A percentile compares a stretch with the other conserved stretches of the same genome.
Conservation (phyloP, 75 land plant species). For the Cryptomeria japonica region DNA sequence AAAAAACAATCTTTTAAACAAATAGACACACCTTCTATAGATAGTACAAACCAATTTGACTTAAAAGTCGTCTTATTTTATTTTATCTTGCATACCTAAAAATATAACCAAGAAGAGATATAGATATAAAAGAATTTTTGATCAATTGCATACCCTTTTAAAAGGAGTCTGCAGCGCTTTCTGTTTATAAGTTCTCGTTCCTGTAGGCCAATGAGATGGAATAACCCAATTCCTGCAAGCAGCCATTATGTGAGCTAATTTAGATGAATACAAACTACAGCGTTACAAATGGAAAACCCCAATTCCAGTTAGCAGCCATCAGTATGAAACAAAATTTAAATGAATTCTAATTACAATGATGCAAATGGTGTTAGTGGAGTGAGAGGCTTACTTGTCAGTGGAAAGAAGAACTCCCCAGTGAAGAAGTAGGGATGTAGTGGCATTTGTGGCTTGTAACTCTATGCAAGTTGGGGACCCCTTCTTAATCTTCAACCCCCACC, state of each 20-base stretch:
- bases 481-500: slow-evolving; percentile 23
- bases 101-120: no score
- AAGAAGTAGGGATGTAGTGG: slow-evolving; percentile 29
- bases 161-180: slow-evolving; percentile 48
- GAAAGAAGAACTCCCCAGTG: slow-evolving; percentile 50
- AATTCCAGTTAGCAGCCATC: slow-evolving; percentile 18
- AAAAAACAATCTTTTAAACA: neutral
- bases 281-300: slow-evolving; percentile 33
- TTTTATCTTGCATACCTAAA: neutral
- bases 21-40: neutral
- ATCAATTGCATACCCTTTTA: slow-evolving; percentile 22
- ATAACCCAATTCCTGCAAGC: slow-evolving; percentile 34
- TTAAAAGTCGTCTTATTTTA: neutral
- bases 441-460: slow-evolving; percentile 32
- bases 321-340: neutral
- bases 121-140: no score
- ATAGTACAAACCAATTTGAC: neutral
- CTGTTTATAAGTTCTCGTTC: slow-evolving; percentile 21
- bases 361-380: neutral
- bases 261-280: neutral
- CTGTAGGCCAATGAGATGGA: slow-evolving; percentile 41
- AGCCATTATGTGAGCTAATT: neutral
- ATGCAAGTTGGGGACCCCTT: slow-evolving; percentile 24
- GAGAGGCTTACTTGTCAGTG: slow-evolving; percentile 20
- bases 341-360: neutral